Base-by-base conservation (phyloP, 2,329 filamentous ascomycete species). In the Periconia sp. region DNA sequence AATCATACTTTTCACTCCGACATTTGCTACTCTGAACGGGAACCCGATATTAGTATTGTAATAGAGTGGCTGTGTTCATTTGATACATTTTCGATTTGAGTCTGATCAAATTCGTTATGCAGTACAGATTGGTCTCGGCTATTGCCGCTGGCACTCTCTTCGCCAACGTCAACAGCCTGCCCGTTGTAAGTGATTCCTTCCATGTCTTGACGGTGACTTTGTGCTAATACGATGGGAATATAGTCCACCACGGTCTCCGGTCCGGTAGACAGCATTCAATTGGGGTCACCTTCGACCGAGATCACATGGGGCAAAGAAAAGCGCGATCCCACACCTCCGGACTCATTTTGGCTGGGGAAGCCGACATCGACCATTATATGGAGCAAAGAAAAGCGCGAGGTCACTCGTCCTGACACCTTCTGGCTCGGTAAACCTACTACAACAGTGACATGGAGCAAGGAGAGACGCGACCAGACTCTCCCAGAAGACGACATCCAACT, bases 51-150 rank as follows among this genome's bases (percentile, higher is more conserved):
- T 18, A 27, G 41, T 14, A 19, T 27, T 27, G 5, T 8, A 27
- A 27, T 27, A 27, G 23, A 27, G 23, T 27, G 23, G 8, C 23
- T 27, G 23, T 27, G 23, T 27, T 27, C 23, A 27, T 27, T 27
- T 11, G 19, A 45, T 6, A 53, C 45, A 52, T 45, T 45, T 42
- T 19, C 15, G 45, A 52, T 42, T 54, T 52, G 41, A 35, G 47
- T 13, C 35, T 51, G 27, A 43, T 50, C 15, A 49, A 50, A 42
- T 41, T 40, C 46, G 53, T 33, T 30, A 69, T 71, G 68, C 66
- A 67, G 45, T 65, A 67, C 58, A 62, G 59, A 50, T 50, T 67
- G 11, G 59, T 66, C 5, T 66, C 66, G 35, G 57, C 62, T 18
- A 55, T 70, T 30, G 64, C 64, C 50, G 59, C 57, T 40, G 58